Evolutionary conservation across 257 asterid species (phyloP).

Genomic region (Solanum rostratum): DNA sequence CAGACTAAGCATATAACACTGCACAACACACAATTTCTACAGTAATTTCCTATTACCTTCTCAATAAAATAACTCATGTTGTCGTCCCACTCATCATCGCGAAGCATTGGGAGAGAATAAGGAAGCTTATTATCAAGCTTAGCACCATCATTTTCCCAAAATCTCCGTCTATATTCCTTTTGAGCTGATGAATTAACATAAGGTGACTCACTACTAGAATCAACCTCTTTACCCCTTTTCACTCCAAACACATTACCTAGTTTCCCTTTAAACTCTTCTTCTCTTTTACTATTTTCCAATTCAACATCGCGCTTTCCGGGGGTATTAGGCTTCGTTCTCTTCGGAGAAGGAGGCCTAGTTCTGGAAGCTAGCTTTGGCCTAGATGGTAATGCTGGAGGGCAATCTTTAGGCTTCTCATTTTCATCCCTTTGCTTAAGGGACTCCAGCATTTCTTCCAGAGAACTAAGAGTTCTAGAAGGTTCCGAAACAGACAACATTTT

Average conservation of each 20-base stretch:
- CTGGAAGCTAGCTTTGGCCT: constrained; percentile 56
- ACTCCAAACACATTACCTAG: constrained; percentile 35
- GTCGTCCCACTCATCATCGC: constrained; percentile 37
- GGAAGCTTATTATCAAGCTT: constrained; percentile 11
- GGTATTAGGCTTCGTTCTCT: constrained; percentile 37
- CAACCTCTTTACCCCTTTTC: constrained; percentile 24
- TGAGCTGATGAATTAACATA: constrained; percentile 16
- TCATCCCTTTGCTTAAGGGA: constrained; percentile 58
- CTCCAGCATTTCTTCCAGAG: constrained; percentile 92
- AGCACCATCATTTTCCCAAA: constrained; percentile 14
- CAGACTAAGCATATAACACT: background rate
- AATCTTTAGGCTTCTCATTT: constrained; percentile 42
- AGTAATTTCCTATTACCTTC: constrained; percentile 24
- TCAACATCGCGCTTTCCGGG: constrained; percentile 17
- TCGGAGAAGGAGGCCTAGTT: constrained; percentile 61
- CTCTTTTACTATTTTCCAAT: background rate
- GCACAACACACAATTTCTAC: background rate
- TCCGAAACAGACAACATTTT: constrained; percentile 59
- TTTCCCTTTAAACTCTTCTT: constrained; percentile 10
- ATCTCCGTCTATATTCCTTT: constrained; percentile 11
- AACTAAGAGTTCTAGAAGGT: constrained; percentile 52
- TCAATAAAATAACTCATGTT: constrained; percentile 49
- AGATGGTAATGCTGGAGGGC: constrained; percentile 83
- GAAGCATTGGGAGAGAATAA: constrained; percentile 20
- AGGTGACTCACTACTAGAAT: constrained; percentile 31